Percentiles rank a stretch among this genome's conserved stretches.
These are phyloP conservation scores for Aurifilum marmelostoma DNA, from an alignment of 2,329 filamentous ascomycete genomes.

Conservation along the genomic window DNA sequence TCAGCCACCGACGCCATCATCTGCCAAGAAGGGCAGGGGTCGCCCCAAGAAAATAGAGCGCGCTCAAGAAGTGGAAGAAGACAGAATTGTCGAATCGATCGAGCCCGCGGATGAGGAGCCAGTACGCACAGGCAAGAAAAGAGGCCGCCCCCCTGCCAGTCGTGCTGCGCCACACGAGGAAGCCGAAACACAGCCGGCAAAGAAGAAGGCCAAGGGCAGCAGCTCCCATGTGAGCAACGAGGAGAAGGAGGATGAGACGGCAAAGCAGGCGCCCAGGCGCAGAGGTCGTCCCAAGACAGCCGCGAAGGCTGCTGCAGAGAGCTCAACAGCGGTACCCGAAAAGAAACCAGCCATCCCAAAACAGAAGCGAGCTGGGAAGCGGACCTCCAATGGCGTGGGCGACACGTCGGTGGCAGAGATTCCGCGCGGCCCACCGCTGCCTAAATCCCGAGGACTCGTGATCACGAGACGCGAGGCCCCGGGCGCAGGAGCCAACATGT, in stretches of 20 bases:
- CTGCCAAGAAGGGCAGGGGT: slow-evolving; percentile 21
- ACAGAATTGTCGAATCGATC: slow-evolving; percentile 22
- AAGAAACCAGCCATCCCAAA: slow-evolving; percentile 37
- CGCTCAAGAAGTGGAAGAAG: slow-evolving; percentile 36
- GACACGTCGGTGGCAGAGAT: slow-evolving; percentile 53
- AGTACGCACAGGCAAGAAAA: slow-evolving; percentile 28
- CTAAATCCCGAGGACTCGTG: slow-evolving; percentile 58
- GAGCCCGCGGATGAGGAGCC: slow-evolving; percentile 32
- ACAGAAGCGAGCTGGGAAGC: slow-evolving; percentile 40
- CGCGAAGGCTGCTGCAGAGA: slow-evolving; percentile 12
- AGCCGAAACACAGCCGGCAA: slow-evolving; percentile 32
- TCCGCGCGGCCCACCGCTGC: slow-evolving; percentile 59
- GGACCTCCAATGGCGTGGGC: slow-evolving; percentile 46
- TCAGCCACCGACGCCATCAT: slow-evolving; percentile 25
- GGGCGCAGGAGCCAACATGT: slow-evolving; percentile 52
- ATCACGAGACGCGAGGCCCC: slow-evolving; percentile 50
- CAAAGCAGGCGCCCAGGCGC: slow-evolving; percentile 31
- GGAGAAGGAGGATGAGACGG: slow-evolving; percentile 28
- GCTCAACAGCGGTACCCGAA: slow-evolving; percentile 44
- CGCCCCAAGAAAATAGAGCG: slow-evolving; percentile 22
- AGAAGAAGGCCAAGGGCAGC: slow-evolving; percentile 32
- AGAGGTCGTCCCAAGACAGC: slow-evolving; percentile 33
- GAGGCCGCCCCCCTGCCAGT: slow-evolving; percentile 34
- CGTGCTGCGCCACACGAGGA: slow-evolving; percentile 30
- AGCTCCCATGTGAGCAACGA: slow-evolving; percentile 34